Evolutionary conservation across 106 monocot species (phyloP).

Genomic region (Dioscorea alata): DNA sequence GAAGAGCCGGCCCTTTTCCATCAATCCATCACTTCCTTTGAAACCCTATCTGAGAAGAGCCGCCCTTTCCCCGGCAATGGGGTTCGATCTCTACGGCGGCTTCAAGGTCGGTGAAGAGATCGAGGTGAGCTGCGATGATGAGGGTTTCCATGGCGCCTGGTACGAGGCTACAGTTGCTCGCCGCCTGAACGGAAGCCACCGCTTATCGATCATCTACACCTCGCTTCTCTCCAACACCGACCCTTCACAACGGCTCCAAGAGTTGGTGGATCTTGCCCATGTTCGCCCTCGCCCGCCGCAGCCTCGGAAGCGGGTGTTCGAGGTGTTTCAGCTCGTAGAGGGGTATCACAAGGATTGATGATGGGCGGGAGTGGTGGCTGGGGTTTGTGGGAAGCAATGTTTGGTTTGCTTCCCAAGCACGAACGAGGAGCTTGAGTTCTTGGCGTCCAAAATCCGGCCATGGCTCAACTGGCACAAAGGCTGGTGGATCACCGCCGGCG

Average conservation of each 20-base stretch:
- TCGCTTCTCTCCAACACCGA: conserved; percentile 8
- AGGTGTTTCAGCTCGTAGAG: conserved; percentile 10
- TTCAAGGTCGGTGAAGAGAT: conserved; percentile 3
- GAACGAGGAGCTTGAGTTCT: conserved; percentile 8
- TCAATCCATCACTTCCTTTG: too few species aligned
- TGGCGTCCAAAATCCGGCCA: not conserved
- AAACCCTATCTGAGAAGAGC: too few species aligned
- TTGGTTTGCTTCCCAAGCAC: conserved; percentile 14
- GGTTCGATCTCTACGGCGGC: not conserved
- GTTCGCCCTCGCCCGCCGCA: conserved; percentile 12
- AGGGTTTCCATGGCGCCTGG: conserved; percentile 26
- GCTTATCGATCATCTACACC: conserved; percentile 1
- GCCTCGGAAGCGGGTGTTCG: not conserved
- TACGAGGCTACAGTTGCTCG: conserved; percentile 18
- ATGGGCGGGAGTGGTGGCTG: conserved; percentile 18
- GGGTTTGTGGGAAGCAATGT: not conserved
- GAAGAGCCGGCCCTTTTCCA: too few species aligned
- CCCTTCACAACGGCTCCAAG: conserved; percentile 7
- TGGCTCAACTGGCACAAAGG: conserved; percentile 2
- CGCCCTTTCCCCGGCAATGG: not conserved
- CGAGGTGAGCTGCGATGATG: conserved; percentile 23
- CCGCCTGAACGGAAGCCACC: not conserved
- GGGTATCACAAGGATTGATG: conserved; percentile 23
- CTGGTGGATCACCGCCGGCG: not conserved
- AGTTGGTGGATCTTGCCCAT: conserved; percentile 5